phyloP scores from a whole-genome alignment of 805 yeast species.

The Cyberlindnera maclurae region DNA sequence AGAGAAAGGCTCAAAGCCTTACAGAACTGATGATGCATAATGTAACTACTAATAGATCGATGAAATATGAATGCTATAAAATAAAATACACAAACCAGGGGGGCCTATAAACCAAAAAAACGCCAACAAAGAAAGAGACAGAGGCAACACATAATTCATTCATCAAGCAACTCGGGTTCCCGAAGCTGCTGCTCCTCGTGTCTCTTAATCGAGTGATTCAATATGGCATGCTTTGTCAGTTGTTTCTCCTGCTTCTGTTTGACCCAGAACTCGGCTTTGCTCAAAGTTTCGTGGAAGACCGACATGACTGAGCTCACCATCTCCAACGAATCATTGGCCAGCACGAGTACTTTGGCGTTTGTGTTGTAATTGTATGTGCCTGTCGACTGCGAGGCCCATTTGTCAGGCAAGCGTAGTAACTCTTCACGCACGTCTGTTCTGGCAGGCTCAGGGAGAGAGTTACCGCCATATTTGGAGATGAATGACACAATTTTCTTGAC shows the following conservation, averaged over 20 bases:
- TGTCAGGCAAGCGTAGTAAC: conserved; percentile 64
- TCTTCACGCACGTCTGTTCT: conserved; percentile 75
- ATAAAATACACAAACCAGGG: no score
- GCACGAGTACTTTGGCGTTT: conserved; percentile 66
- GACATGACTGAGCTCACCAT: conserved; percentile 74
- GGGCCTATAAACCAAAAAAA: no score
- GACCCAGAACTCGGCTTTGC: conserved; percentile 82
- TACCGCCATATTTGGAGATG: conserved; percentile 79
- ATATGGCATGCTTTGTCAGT: conserved; percentile 24
- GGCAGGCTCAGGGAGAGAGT: conserved; percentile 68
- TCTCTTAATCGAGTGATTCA: conserved; percentile 15
- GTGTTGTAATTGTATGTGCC: conserved; percentile 25
- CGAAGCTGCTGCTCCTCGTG: conserved; percentile 3
- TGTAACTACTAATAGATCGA: not conserved
- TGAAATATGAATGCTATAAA: no score
- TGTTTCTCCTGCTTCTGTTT: conserved; percentile 36
- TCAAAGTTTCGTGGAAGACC: conserved; percentile 79
- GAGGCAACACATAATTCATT: no score
- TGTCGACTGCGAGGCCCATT: conserved; percentile 47
- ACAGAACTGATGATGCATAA: conserved; percentile 39
- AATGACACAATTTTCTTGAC: conserved; percentile 83
- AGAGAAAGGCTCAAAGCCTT: conserved; percentile 80
- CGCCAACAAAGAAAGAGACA: no score
- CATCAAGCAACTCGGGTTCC: no score
- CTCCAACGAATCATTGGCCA: conserved; percentile 85